Conservation (phyloP, 192 early-diverging fungal genomes). For the Lobosporangium transversale region DNA sequence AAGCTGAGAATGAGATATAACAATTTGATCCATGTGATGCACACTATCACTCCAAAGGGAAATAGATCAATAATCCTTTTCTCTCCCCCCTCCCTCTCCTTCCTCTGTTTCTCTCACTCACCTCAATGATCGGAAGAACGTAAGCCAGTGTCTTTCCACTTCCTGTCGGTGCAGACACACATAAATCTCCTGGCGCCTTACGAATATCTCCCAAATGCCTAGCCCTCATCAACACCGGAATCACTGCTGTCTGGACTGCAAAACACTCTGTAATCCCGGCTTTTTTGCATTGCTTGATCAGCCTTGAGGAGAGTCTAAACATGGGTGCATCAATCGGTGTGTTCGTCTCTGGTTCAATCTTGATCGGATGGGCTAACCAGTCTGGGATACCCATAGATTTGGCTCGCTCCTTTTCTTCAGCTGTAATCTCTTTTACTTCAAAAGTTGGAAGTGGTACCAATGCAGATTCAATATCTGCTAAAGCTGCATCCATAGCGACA, state of each 20-base stretch:
- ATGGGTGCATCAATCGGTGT: slow-evolving; percentile 57
- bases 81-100: too few relatives aligned
- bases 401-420: slow-evolving; percentile 51
- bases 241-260: slow-evolving; percentile 89
- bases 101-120: not conserved
- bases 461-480: slow-evolving; percentile 31
- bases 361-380: slow-evolving; percentile 88
- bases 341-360: slow-evolving; percentile 69
- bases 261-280: slow-evolving; percentile 79
- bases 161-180: slow-evolving; percentile 95
- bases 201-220: slow-evolving; percentile 71
- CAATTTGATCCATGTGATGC: too few relatives aligned
- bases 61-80: too few relatives aligned
- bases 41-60: too few relatives aligned
- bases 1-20: too few relatives aligned
- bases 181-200: slow-evolving; percentile 87
- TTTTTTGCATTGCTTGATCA: slow-evolving; percentile 67
- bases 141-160: slow-evolving; percentile 97
- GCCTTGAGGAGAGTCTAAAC: slow-evolving; percentile 72
- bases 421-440: slow-evolving; percentile 47
- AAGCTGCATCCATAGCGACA: slow-evolving; percentile 27
- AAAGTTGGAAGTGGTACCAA: slow-evolving; percentile 59
- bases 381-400: slow-evolving; percentile 83
- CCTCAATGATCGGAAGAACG: slow-evolving; percentile 91
- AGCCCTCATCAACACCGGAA: slow-evolving; percentile 80